A percentile compares a stretch with the other conserved stretches of the same genome.
phyloP scores from a whole-genome alignment of 176 grass and related monocot genomes.

The Oropetium thomaeum region DNA sequence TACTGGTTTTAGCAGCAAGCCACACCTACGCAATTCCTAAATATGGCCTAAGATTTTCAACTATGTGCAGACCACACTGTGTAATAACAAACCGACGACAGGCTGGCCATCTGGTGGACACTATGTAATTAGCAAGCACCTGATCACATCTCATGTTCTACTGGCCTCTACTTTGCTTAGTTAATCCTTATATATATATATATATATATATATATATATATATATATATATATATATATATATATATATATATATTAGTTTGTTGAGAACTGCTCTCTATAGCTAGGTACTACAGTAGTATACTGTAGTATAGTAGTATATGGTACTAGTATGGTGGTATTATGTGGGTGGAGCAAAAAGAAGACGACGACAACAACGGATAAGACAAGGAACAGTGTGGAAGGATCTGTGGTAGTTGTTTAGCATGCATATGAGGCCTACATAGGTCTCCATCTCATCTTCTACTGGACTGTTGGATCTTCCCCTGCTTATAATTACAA shows the following conservation, averaged over 20 bases:
- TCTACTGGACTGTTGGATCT: slow-evolving; percentile 40
- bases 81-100: no score
- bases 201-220: not conserved
- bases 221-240: not conserved
- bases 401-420: slow-evolving; percentile 28
- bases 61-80: not conserved
- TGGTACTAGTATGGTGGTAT: no score
- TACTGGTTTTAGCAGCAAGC: slow-evolving; percentile 2
- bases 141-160: slow-evolving; percentile 9
- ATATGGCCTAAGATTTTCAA: not conserved
- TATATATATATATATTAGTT: not conserved
- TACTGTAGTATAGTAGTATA: no score
- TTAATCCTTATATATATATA: not conserved
- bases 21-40: not conserved
- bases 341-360: not conserved
- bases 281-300: not conserved
- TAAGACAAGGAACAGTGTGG: slow-evolving; percentile 16
- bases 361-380: slow-evolving; percentile 6
- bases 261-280: not conserved
- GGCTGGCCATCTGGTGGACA: not conserved
- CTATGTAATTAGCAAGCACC: not conserved
- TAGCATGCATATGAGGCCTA: slow-evolving; percentile 40
- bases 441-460: slow-evolving; percentile 31
- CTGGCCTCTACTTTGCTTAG: not conserved
- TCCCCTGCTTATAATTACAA: slow-evolving; percentile 37